Evolutionary conservation across 306 rosid genomes (phyloP).

Genomic region (Aeschynomene evenia): DNA sequence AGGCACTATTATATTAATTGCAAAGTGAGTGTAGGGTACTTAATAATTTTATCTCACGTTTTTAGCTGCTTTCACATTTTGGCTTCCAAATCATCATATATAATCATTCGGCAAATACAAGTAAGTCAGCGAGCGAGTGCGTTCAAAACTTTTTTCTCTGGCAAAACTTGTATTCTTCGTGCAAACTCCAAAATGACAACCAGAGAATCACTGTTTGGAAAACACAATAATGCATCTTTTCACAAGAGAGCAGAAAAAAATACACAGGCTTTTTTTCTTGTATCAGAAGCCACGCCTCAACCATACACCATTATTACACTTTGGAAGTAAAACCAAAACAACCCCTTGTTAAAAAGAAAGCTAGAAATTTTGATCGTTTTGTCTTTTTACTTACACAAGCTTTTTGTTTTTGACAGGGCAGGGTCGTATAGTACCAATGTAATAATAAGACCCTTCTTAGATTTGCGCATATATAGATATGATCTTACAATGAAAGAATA

Average conservation of each 20-base stretch:
- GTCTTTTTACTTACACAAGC: not conserved
- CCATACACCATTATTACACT: conserved; percentile 31
- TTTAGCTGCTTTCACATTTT: conserved; percentile 29
- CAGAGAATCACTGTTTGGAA: conserved; percentile 22
- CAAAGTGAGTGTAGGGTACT: not conserved
- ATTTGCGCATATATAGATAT: not conserved
- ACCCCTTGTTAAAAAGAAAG: conserved; percentile 28
- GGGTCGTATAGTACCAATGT: not conserved
- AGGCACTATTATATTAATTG: not conserved
- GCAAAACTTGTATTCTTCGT: conserved; percentile 35
- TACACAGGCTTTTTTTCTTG: conserved; percentile 36
- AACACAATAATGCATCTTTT: conserved; percentile 44
- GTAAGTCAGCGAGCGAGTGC: conserved; percentile 15
- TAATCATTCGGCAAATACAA: not conserved
- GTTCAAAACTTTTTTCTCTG: conserved; percentile 35
- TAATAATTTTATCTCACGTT: conserved; percentile 12
- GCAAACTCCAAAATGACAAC: conserved; percentile 37
- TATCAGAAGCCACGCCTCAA: conserved; percentile 47
- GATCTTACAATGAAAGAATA: not conserved
- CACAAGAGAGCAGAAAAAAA: conserved; percentile 35
- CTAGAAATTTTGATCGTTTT: not conserved
- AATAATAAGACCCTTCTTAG: not conserved
- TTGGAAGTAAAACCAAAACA: conserved; percentile 41
- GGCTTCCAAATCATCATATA: conserved; percentile 10
- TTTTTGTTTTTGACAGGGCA: not conserved